A percentile compares a stretch with the other conserved stretches of the same genome.
phyloP scores from a whole-genome alignment of 192 early-diverging fungal species.

The Lobosporangium transversale region DNA sequence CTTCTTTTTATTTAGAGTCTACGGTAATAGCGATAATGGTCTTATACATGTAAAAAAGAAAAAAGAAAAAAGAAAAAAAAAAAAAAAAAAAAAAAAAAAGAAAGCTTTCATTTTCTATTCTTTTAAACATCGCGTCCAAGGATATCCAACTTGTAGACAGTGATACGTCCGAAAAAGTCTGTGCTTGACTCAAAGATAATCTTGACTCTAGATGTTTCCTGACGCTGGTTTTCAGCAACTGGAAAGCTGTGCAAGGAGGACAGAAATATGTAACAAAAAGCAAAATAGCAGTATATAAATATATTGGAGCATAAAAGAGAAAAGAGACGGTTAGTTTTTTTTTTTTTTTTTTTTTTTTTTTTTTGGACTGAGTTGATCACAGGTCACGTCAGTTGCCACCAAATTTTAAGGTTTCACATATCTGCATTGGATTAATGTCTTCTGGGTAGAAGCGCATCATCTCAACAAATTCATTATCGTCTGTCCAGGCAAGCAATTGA shows the following conservation, averaged over 20 bases:
- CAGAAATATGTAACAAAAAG: slow-evolving; percentile 6
- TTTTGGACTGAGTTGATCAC: too few species aligned
- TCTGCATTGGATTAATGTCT: slow-evolving; percentile 77
- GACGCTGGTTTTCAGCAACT: slow-evolving; percentile 11
- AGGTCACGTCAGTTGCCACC: too few species aligned
- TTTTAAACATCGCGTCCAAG: slow-evolving; percentile 56
- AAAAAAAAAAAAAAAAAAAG: neutral
- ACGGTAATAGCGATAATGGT: too few species aligned
- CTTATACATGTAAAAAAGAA: too few species aligned
- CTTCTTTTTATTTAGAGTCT: too few species aligned
- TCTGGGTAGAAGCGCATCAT: slow-evolving; percentile 73
- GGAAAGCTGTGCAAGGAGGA: slow-evolving; percentile 50
- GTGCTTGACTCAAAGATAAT: slow-evolving; percentile 80
- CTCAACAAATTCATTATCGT: slow-evolving; percentile 49
- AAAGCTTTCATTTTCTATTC: neutral
- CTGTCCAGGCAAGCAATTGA: slow-evolving; percentile 59
- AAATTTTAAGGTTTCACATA: slow-evolving; percentile 16
- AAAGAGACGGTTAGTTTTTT: neutral
- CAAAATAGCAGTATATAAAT: neutral
- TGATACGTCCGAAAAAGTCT: slow-evolving; percentile 88
- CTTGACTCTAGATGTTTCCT: slow-evolving; percentile 46
- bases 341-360: slow-evolving; percentile 1
- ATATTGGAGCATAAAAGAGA: neutral
- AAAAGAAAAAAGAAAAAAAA: neutral
- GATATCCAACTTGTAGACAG: slow-evolving; percentile 79